Evolutionary conservation across 31 red algal species (phyloP).

Genomic region (Odonthalia washingtoniensis): DNA sequence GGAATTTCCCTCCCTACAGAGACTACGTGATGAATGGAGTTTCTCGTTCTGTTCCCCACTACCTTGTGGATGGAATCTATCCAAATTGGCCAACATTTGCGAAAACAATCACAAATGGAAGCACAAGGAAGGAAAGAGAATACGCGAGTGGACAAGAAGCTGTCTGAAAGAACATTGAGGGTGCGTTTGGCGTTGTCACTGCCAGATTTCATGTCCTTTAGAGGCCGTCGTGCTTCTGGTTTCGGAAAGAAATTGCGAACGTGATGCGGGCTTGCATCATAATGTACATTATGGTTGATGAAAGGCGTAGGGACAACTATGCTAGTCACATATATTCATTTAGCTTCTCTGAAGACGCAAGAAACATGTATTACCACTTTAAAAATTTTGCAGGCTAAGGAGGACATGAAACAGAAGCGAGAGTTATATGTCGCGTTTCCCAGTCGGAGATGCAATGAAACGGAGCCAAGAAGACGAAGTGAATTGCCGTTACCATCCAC

Average conservation of each 20-base stretch:
- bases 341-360: background rate
- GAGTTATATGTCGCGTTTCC: too few relatives aligned
- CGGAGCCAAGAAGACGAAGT: too few relatives aligned
- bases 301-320: background rate
- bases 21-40: slow-evolving; percentile 18
- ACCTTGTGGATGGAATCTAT: slow-evolving; percentile 32
- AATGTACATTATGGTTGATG: background rate
- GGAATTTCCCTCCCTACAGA: slow-evolving; percentile 10
- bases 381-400: too few relatives aligned
- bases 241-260: background rate
- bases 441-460: too few relatives aligned
- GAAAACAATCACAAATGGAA: slow-evolving; percentile 10
- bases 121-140: background rate
- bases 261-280: background rate
- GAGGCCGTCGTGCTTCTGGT: background rate
- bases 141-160: slow-evolving; percentile 2
- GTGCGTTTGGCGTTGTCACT: slow-evolving; percentile 13
- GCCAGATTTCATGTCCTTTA: slow-evolving; percentile 30
- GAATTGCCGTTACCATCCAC: too few relatives aligned
- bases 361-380: too few relatives aligned
- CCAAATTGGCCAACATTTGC: slow-evolving; percentile 19
- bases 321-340: background rate
- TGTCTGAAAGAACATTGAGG: slow-evolving; percentile 17
- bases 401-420: too few relatives aligned
- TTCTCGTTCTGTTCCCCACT: slow-evolving; percentile 16